phyloP scores from a whole-genome alignment of 1,284 basidiomycete genomes.

The Puccinia sorghi region DNA sequence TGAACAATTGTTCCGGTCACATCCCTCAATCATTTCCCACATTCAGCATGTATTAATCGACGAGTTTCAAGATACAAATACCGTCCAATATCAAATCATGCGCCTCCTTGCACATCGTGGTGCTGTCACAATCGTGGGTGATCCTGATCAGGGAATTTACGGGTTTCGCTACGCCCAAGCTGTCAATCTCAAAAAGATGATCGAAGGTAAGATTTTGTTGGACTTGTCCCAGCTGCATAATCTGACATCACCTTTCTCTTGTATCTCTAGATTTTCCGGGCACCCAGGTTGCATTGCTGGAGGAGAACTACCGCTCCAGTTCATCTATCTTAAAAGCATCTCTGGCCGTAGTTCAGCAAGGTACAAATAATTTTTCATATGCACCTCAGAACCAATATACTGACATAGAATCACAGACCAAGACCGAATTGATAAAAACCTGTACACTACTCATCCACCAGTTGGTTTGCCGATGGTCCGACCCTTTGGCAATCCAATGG shows the following conservation, averaged over 20 bases:
- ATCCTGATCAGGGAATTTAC: conserved; percentile 90
- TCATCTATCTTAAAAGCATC: conserved; percentile 74
- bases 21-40: conserved; percentile 65
- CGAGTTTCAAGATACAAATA: conserved; percentile 90
- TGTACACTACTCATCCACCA: conserved; percentile 71
- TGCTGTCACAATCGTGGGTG: conserved; percentile 80
- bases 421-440: conserved; percentile 71
- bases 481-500: conserved; percentile 60
- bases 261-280: conserved; percentile 62
- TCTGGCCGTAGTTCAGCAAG: conserved; percentile 77
- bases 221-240: not conserved
- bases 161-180: conserved; percentile 86
- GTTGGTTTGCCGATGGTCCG: conserved; percentile 65
- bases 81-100: conserved; percentile 82
- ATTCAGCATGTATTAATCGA: conserved; percentile 82
- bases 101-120: conserved; percentile 66
- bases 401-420: conserved; percentile 62
- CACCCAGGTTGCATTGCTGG: conserved; percentile 72
- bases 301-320: conserved; percentile 86
- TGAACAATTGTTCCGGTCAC: conserved; percentile 68
- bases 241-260: not conserved
- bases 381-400: conserved; percentile 14
- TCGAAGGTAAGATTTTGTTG: conserved; percentile 61
- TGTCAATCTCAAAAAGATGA: conserved; percentile 76
- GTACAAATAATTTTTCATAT: conserved; percentile 58